Percentiles rank a stretch among this genome's conserved stretches.
Evolutionary conservation across 2,329 filamentous ascomycete genomes (phyloP).

Genomic region (Albophoma yamanashiensis): DNA sequence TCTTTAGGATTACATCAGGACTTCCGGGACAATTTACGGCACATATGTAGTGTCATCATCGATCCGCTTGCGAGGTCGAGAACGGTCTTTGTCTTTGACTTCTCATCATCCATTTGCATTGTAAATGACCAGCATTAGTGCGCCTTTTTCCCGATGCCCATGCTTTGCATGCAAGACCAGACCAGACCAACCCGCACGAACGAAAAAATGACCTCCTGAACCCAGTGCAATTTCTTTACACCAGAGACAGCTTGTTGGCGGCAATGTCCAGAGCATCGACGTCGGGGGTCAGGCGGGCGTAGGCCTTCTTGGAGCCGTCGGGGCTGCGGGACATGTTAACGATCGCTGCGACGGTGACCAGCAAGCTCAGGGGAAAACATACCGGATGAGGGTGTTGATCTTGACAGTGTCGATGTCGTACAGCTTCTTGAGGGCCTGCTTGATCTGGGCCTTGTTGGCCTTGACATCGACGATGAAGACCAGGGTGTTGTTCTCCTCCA

Average conservation of each 20-base stretch:
- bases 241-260: constrained; percentile 95
- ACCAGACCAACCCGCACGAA: constrained; percentile 29
- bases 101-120: constrained; percentile 23
- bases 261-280: constrained; percentile 99
- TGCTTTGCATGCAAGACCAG: constrained; percentile 21
- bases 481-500: constrained; percentile 99
- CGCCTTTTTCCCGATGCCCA: constrained; percentile 26
- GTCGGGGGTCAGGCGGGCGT: constrained; percentile 87
- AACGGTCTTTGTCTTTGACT: constrained; percentile 1
- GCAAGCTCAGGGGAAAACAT: constrained; percentile 23
- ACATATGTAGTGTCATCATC: neutral
- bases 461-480: constrained; percentile 96
- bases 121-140: constrained; percentile 23
- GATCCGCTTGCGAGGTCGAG: neutral
- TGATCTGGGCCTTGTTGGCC: constrained; percentile 99
- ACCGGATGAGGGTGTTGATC: constrained; percentile 99
- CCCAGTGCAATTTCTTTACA: constrained; percentile 55
- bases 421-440: constrained; percentile 94
- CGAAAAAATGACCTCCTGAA: constrained; percentile 10
- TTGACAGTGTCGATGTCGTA: constrained; percentile 98
- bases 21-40: neutral
- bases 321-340: constrained; percentile 37
- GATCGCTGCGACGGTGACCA: rapidly evolving
- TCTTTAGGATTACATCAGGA: neutral
- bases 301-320: constrained; percentile 98